These are phyloP conservation scores for Astrephomene gubernaculifera DNA, from an alignment of 139 green algal genomes.

Conservation along the genomic window DNA sequence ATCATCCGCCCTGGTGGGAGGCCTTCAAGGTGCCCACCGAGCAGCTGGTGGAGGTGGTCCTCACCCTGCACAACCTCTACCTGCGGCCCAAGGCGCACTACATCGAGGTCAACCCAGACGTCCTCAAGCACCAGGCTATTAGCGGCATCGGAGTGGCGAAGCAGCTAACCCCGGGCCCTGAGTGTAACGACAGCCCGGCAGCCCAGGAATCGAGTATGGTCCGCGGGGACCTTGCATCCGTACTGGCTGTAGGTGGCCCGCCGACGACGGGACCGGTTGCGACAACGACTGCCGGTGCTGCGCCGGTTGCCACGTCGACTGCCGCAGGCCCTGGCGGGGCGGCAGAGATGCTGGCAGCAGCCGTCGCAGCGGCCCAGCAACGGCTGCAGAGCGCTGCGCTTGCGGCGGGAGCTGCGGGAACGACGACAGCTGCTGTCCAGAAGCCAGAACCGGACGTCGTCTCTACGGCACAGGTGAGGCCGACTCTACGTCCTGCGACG, in stretches of 20 bases:
- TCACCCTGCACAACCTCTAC: constrained; percentile 72
- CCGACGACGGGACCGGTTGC: neutral
- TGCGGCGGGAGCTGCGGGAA: neutral
- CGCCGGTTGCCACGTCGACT: neutral
- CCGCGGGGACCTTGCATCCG: constrained; percentile 2
- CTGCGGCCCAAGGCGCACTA: constrained; percentile 60
- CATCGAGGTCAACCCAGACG: constrained; percentile 50
- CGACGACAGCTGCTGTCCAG: neutral
- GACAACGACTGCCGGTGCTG: neutral
- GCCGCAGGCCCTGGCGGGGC: neutral
- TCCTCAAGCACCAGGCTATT: constrained; percentile 25
- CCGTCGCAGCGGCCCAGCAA: constrained; percentile 26
- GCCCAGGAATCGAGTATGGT: constrained; percentile 2
- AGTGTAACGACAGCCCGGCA: constrained; percentile 25
- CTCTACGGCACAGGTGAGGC: constrained; percentile 6
- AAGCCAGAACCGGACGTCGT: constrained; percentile 11
- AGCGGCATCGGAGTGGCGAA: constrained; percentile 6
- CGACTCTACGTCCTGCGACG: no score
- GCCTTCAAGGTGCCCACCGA: constrained; percentile 73
- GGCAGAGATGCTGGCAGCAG: constrained; percentile 22
- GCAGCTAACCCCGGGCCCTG: constrained; percentile 5
- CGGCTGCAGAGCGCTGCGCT: neutral
- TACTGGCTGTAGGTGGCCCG: neutral
- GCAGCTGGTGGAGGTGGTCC: constrained; percentile 75
- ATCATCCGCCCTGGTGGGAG: constrained; percentile 84